Evolutionary conservation across 148 eudicot genomes (phyloP).

Genomic region (Heliamphora exappendiculata): DNA sequence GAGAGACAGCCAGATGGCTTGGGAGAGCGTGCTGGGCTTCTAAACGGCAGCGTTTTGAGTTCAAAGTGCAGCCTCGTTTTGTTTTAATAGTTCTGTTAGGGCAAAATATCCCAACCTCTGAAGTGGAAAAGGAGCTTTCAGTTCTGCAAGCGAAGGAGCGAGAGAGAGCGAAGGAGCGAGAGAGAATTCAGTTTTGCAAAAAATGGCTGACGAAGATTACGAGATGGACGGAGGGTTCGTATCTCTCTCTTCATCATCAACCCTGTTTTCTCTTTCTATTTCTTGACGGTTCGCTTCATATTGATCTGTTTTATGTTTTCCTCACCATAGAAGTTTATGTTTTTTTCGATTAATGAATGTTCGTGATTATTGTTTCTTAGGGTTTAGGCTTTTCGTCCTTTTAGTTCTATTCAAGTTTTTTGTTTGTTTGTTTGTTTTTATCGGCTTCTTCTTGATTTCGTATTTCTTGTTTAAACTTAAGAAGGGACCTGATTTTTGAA

Average conservation of each 20-base stretch:
- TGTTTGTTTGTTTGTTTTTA: no score
- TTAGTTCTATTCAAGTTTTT: neutral
- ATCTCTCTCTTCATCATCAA: neutral
- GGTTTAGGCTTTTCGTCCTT: neutral
- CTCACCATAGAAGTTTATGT: neutral
- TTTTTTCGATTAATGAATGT: neutral
- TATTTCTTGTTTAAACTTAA: no score
- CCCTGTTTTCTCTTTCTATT: neutral
- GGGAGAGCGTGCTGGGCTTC: no score
- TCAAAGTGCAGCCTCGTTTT: no score
- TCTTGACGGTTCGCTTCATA: neutral
- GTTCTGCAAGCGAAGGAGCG: neutral
- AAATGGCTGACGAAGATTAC: conserved; percentile 18
- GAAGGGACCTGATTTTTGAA: no score
- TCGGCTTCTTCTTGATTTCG: no score
- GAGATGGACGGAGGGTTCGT: conserved; percentile 15
- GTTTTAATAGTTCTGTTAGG: no score
- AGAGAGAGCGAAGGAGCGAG: neutral
- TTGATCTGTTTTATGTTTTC: neutral
- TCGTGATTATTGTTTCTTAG: neutral
- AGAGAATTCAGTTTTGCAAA: neutral
- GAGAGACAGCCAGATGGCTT: no score
- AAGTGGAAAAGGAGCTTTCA: no score
- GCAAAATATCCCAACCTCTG: no score
- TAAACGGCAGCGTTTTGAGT: no score